Percentiles rank a stretch among this genome's conserved stretches.
phyloP scores from a whole-genome alignment of 2,329 filamentous ascomycete species.

The Dactylella cylindrospora region DNA sequence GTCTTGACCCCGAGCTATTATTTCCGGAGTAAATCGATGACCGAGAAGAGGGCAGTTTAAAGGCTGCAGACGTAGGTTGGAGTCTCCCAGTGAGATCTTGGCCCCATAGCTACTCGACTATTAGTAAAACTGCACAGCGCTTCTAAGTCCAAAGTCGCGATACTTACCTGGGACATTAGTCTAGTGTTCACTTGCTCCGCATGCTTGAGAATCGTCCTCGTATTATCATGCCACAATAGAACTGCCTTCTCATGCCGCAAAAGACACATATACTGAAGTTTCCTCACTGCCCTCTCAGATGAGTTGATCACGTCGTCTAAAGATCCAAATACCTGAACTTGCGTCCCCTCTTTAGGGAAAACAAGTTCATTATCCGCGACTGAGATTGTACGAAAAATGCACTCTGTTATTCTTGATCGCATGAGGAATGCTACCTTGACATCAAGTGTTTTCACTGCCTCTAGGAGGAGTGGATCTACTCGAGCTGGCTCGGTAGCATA shows the following conservation, averaged over 20 bases:
- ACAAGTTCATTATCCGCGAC: constrained; percentile 3
- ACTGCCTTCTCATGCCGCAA: constrained; percentile 11
- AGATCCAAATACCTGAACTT: constrained; percentile 15
- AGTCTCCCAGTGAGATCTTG: constrained; percentile 13
- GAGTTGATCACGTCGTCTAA: constrained; percentile 9
- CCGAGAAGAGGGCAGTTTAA: not conserved
- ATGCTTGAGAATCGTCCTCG: constrained; percentile 9
- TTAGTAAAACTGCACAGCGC: not conserved
- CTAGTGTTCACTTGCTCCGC: constrained; percentile 14
- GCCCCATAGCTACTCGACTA: constrained; percentile 1
- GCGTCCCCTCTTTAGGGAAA: constrained; percentile 10
- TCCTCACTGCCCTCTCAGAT: constrained; percentile 1
- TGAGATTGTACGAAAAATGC: constrained; percentile 6
- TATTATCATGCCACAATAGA: constrained; percentile 21
- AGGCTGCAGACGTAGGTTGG: not conserved
- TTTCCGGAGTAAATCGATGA: not conserved
- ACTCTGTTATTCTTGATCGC: constrained; percentile 13
- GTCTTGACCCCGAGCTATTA: not conserved
- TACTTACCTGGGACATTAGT: constrained; percentile 21
- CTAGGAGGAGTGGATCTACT: constrained; percentile 6
- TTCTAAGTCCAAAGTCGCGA: not conserved
- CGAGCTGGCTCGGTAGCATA: constrained; percentile 10
- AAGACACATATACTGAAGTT: constrained; percentile 15
- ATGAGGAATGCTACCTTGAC: constrained; percentile 20
- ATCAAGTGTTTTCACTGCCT: constrained; percentile 7